These are phyloP conservation scores for Alternaria infectoria DNA, from an alignment of 2,329 filamentous ascomycete genomes.

Conservation along the genomic window DNA sequence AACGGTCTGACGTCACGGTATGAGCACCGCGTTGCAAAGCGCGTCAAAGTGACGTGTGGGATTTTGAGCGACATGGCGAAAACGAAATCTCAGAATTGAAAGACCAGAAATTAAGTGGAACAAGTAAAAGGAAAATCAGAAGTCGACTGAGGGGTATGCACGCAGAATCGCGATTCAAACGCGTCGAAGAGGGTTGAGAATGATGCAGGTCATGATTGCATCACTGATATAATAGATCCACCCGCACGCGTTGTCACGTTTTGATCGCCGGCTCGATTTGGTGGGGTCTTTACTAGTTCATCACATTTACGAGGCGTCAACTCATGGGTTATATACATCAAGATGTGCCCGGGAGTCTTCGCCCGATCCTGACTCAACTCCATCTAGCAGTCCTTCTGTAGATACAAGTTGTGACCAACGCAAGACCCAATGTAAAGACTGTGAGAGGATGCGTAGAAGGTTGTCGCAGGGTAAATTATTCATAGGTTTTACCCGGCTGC, in stretches of 20 bases:
- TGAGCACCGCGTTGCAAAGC: slow-evolving; percentile 15
- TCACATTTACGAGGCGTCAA: no score
- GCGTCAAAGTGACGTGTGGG: slow-evolving; percentile 31
- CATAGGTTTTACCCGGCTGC: no score
- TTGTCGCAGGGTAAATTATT: no score
- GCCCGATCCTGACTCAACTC: no score
- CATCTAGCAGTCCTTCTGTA: no score
- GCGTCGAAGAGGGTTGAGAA: neutral
- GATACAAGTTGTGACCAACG: no score
- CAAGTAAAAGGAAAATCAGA: neutral
- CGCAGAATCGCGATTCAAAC: neutral
- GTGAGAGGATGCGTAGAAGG: no score
- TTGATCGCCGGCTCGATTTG: neutral
- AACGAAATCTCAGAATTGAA: neutral
- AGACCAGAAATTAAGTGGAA: neutral
- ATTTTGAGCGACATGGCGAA: slow-evolving; percentile 5
- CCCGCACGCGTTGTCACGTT: slow-evolving; percentile 13
- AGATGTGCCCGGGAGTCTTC: no score
- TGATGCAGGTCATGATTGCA: slow-evolving; percentile 10
- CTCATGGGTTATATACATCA: no score
- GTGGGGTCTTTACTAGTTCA: no score
- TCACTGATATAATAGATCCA: slow-evolving; percentile 7
- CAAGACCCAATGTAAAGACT: no score
- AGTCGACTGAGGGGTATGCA: neutral
- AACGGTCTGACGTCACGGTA: slow-evolving; percentile 34